Evolutionary conservation across 176 grass and related monocot genomes (phyloP).

Genomic region (Cocos nucifera): DNA sequence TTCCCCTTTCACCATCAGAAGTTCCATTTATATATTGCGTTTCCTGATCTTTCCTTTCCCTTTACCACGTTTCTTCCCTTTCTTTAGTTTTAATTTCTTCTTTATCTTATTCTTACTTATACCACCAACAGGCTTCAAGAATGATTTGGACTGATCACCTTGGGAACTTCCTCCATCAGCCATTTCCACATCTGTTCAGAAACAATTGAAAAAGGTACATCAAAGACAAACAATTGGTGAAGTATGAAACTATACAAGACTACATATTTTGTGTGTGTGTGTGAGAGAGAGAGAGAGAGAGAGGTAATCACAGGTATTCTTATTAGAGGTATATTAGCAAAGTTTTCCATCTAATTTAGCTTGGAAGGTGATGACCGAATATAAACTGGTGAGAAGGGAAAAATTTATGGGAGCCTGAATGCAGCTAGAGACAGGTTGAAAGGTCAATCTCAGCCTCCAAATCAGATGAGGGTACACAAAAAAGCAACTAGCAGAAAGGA

Average conservation of each 20-base stretch:
- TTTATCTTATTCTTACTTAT: slow-evolving; percentile 86
- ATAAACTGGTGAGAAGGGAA: too few relatives aligned
- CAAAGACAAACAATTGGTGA: background rate
- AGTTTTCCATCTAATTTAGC: too few relatives aligned
- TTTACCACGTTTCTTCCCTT: slow-evolving; percentile 55
- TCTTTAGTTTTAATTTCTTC: slow-evolving; percentile 65
- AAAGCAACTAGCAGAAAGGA: too few relatives aligned
- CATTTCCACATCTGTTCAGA: slow-evolving; percentile 43
- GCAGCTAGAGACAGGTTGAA: too few relatives aligned
- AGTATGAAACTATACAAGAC: background rate
- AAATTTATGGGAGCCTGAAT: too few relatives aligned
- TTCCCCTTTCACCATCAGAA: too few relatives aligned
- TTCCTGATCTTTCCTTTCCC: slow-evolving; percentile 58
- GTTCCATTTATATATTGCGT: slow-evolving; percentile 3
- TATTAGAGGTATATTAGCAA: too few relatives aligned
- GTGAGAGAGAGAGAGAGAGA: background rate
- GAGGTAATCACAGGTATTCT: background rate
- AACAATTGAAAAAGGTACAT: background rate
- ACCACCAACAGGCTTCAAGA: slow-evolving; percentile 57
- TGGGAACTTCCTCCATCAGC: slow-evolving; percentile 38
- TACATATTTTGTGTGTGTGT: too few relatives aligned
- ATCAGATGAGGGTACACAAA: too few relatives aligned
- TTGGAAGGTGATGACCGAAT: too few relatives aligned
- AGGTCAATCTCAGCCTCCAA: too few relatives aligned
- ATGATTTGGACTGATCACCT: slow-evolving; percentile 17